These are phyloP conservation scores for Ordospora colligata DNA, from an alignment of 371 early-diverging fungal genomes.

Conservation along the genomic window DNA sequence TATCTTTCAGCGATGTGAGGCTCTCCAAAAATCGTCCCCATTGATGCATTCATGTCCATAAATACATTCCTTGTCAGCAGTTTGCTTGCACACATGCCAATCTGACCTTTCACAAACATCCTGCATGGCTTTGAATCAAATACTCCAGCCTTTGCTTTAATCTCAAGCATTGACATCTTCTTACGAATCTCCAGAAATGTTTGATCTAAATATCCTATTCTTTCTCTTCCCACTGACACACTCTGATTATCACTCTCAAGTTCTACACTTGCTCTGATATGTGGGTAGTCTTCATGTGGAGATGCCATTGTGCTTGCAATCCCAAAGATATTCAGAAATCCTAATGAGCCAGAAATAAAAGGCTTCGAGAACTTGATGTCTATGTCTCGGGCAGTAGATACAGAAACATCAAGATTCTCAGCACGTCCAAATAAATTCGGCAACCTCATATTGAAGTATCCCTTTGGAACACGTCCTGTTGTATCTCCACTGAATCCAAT, in stretches of 20 bases:
- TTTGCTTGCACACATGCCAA: not conserved
- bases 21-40: slow-evolving; percentile 13
- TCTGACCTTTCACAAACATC: slow-evolving; percentile 1
- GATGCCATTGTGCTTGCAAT: not conserved
- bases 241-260: not conserved
- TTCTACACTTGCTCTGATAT: not conserved
- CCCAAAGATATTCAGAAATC: not conserved
- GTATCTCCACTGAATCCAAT: slow-evolving; percentile 9
- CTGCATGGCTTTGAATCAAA: not conserved
- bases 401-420: slow-evolving; percentile 12
- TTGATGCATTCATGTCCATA: not conserved
- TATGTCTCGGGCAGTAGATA: slow-evolving; percentile 3
- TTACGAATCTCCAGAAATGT: not conserved
- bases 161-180: not conserved
- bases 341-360: not conserved
- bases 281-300: not conserved
- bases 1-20: slow-evolving; percentile 19
- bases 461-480: slow-evolving; percentile 7
- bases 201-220: not conserved
- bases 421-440: slow-evolving; percentile 27
- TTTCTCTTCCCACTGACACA: not conserved
- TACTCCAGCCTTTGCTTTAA: not conserved
- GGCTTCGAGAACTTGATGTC: slow-evolving; percentile 16
- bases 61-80: not conserved
- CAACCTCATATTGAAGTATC: slow-evolving; percentile 12